Conservation (phyloP, 139 green algal genomes). For the Chlorella sp. region DNA sequence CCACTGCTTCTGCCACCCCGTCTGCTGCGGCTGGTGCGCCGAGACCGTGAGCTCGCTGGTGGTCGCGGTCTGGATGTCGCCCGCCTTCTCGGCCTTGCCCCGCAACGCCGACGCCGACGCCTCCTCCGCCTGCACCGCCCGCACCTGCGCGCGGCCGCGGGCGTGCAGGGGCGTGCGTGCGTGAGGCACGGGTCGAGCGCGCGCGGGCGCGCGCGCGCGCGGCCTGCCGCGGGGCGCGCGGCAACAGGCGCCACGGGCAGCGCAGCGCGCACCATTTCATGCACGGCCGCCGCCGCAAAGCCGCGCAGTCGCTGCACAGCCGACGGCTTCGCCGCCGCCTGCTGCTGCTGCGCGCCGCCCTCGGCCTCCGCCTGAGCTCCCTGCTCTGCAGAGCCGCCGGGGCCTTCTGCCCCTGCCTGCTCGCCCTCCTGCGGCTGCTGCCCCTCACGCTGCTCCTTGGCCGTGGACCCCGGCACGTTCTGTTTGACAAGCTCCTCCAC, state of each 20-base stretch:
- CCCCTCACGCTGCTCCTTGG: conserved; percentile 6
- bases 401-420: neutral
- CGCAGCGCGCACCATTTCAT: neutral
- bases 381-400: too few relatives aligned
- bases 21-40: conserved; percentile 28
- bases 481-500: conserved; percentile 25
- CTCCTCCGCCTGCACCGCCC: conserved; percentile 32
- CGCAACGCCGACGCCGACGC: conserved; percentile 35
- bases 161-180: neutral
- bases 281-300: neutral
- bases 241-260: too few relatives aligned
- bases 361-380: too few relatives aligned
- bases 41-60: conserved; percentile 5
- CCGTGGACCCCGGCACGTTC: neutral
- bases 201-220: too few relatives aligned
- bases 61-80: conserved; percentile 24
- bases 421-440: conserved; percentile 16
- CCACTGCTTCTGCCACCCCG: conserved; percentile 43
- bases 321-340: neutral
- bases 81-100: conserved; percentile 21
- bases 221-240: too few relatives aligned
- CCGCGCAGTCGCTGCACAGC: neutral
- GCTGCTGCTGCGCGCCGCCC: too few relatives aligned
- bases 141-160: neutral
- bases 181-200: too few relatives aligned